These are phyloP conservation scores for Cardamine chenopodiifolia DNA, from an alignment of 345 rosid species.

Conservation along the genomic window DNA sequence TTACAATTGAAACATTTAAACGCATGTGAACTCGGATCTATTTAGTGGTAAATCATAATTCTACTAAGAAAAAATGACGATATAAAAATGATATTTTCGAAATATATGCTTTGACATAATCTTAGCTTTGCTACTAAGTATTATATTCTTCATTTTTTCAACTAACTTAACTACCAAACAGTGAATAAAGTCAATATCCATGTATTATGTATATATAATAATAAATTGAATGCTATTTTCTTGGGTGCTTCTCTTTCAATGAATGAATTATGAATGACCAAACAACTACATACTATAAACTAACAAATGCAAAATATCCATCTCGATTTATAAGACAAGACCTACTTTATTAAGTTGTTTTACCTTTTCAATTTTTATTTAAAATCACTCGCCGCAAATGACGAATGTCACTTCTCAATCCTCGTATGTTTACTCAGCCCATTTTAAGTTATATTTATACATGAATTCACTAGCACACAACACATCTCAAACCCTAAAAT, in stretches of 20 bases:
- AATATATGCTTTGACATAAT: constrained; percentile 2
- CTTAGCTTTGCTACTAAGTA: constrained; percentile 17
- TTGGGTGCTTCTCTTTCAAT: constrained; percentile 14
- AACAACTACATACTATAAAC: not conserved
- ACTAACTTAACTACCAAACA: constrained; percentile 44
- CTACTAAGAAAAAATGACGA: not conserved
- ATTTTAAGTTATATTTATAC: constrained; percentile 34
- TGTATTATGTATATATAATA: not conserved
- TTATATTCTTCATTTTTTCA: constrained; percentile 13
- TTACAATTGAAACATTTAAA: not conserved
- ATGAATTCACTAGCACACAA: constrained; percentile 20
- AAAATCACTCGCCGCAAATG: constrained; percentile 36
- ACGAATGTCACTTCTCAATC: constrained; percentile 56
- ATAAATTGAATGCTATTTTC: constrained; percentile 1
- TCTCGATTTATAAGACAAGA: constrained; percentile 12
- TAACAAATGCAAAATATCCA: constrained; percentile 10
- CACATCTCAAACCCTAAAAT: constrained; percentile 20
- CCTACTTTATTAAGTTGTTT: constrained; percentile 6
- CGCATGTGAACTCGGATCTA: not conserved
- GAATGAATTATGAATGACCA: too few relatives aligned
- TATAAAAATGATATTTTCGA: too few relatives aligned
- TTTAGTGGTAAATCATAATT: not conserved
- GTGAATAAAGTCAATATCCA: constrained; percentile 19
- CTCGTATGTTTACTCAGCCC: constrained; percentile 50
- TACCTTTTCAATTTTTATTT: not conserved